Evolutionary conservation across 1,284 basidiomycete species (phyloP).

Genomic region (Schizophyllum commune): DNA sequence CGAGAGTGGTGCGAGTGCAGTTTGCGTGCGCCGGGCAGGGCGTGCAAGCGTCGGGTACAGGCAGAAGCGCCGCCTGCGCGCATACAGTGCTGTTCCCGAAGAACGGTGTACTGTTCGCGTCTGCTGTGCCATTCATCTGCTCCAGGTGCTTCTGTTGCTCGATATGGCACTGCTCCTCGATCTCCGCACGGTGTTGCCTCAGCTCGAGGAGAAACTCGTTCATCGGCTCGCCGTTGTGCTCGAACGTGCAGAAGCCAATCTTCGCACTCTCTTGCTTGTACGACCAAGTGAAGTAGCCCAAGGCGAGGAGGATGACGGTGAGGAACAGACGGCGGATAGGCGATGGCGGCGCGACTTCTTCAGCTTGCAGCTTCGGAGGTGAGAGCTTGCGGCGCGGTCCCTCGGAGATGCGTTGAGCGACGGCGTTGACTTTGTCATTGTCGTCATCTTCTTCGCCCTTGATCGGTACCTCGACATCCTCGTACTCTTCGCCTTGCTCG

Average conservation of each 20-base stretch:
- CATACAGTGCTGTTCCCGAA: constrained; percentile 36
- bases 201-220: not conserved
- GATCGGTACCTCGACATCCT: constrained; percentile 19
- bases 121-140: not conserved
- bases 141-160: no score
- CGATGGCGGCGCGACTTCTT: constrained; percentile 13
- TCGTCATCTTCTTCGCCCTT: constrained; percentile 17
- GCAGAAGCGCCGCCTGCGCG: constrained; percentile 45
- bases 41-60: constrained; percentile 67
- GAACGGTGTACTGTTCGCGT: constrained; percentile 4
- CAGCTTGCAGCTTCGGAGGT: not conserved
- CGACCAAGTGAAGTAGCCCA: constrained; percentile 32
- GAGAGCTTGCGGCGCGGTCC: constrained; percentile 14
- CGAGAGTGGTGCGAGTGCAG: constrained; percentile 58
- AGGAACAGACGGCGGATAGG: constrained; percentile 31
- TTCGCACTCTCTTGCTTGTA: constrained; percentile 62
- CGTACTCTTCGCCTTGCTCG: constrained; percentile 17
- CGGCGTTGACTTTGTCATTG: constrained; percentile 8
- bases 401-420: constrained; percentile 31
- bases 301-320: constrained; percentile 29
- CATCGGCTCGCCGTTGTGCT: not conserved
- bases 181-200: no score
- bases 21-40: constrained; percentile 79
- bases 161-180: no score
- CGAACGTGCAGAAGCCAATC: constrained; percentile 52